Evolutionary conservation across 2,329 filamentous ascomycete species (phyloP).

Genomic region (Pseudopyricularia cyperi): DNA sequence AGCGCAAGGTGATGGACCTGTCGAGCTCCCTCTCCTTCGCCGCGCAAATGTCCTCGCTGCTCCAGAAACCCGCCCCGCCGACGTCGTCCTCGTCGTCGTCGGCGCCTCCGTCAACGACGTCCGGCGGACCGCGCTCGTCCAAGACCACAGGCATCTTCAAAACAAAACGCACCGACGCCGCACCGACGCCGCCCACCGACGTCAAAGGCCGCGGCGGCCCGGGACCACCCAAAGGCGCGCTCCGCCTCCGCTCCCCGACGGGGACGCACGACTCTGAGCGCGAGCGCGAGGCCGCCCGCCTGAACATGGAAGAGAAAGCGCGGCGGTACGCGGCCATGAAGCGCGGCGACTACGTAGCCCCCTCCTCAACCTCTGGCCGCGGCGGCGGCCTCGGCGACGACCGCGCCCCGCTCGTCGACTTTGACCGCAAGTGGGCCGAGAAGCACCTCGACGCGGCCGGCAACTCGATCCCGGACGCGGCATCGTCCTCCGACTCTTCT

Average conservation of each 20-base stretch:
- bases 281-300: slow-evolving; percentile 57
- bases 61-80: slow-evolving; percentile 38
- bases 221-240: slow-evolving; percentile 6
- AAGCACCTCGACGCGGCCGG: slow-evolving; percentile 38
- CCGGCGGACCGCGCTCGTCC: slow-evolving; percentile 37
- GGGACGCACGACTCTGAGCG: slow-evolving; percentile 51
- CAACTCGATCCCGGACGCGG: slow-evolving; percentile 13
- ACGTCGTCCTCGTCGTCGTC: slow-evolving; percentile 26
- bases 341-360: slow-evolving; percentile 71
- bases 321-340: slow-evolving; percentile 83
- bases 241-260: slow-evolving; percentile 36
- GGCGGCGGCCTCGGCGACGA: slow-evolving; percentile 36
- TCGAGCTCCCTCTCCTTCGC: slow-evolving; percentile 71
- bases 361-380: slow-evolving; percentile 32
- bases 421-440: slow-evolving; percentile 92
- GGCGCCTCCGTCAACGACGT: slow-evolving; percentile 15
- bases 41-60: slow-evolving; percentile 74
- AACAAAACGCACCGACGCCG: slow-evolving; percentile 36
- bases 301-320: slow-evolving; percentile 83
- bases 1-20: slow-evolving; percentile 55
- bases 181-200: slow-evolving; percentile 25
- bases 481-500: slow-evolving; percentile 28
- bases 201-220: slow-evolving; percentile 40
- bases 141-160: slow-evolving; percentile 58
- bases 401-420: slow-evolving; percentile 67